Base-by-base conservation (phyloP, 176 grass and related monocot genomes). In the Triticum urartu region DNA sequence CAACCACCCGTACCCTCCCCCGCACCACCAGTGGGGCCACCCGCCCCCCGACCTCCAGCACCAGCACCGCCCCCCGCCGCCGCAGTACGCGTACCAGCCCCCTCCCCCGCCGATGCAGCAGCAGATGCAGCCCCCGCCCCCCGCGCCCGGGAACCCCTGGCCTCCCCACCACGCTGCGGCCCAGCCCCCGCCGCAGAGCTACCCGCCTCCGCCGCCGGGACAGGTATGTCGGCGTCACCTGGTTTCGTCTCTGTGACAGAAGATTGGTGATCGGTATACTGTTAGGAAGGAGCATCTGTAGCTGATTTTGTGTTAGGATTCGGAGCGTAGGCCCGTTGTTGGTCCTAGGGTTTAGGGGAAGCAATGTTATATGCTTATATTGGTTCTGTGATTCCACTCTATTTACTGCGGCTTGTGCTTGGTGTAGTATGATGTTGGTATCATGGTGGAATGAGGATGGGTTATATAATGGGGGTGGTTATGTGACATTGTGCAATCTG, bases 11-110 rank as follows among this genome's bases (percentile, higher is more conserved):
- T 86, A 80, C 92, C 81, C 80, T 66, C 80, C 86, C 20, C 87
- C 60, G 76, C 75, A 88, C 24, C 87, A 91, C 78, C 92, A 91
- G 66, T 94, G 92, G 92, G 88, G 61, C 61, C 86, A 36, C 33
- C 89, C 81, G 42, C 72, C 86, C 11, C 87, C 72, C 12, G 86
- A 87, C 71, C 38, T 70, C 25, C 80, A 89, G 24, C 89, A 88
- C 52, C 81, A 85, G 65, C 75, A 71, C 12, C 32, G 63, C 38
- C 61, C 82, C 9, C 84, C 85, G 8, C 86, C 25, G n/a, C 79
- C 3, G 79, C 78, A 72, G 17, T 93, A 90, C 63, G 81, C 50
- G 72, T 89, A 94, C 72, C 92, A 94, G 2, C 85, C 75, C 65
- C 73, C 81, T 36, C 80, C 69, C 3, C 82, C 76, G 64, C 79